Evolutionary conservation across 2,329 filamentous ascomycete species (phyloP), one percentile per base, ranked within the genome.

Genomic region (Zasmidium citrigriseum): DNA sequence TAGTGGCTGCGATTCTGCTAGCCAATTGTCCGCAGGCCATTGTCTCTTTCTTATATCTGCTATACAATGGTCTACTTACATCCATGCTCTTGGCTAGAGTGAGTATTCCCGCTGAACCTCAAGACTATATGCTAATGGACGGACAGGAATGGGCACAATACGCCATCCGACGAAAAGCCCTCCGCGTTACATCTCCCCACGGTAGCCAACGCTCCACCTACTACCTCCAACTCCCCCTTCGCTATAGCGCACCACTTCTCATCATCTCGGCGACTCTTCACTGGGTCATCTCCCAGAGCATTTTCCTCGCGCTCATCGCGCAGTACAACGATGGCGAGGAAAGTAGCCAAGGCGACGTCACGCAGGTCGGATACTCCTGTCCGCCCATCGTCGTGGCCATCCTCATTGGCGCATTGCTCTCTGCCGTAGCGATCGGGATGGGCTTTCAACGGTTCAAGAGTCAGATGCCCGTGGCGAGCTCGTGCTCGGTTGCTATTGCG

Each of bases 71-170:
- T 10, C 25, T 63, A 18, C 20, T 60, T 16, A 63, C 58, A 1
- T 54, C 58, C 0, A 46, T 61, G 34, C 24, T 63, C 5, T 55
- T 60, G 4, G 60, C 57, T 2, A 52, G 49, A 34, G 51, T 49
- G 12, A 5, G 45, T 18, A 18, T 16, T 18, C 5, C 3, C 22
- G 46, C 22, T 25, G 46, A 16, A 45, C 22, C 14, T 23, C n/a
- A n/a, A n/a, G n/a, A n/a, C n/a, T n/a, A 49, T 25, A 20, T 41
- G 7, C 4, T 41, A 4, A n/a, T 77, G 0, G 77, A 75, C 0
- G 65, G n/a, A n/a, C n/a, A 68, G 12, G 83, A 85, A 67, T 85
- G 78, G 70, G 75, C 70, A 25, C 64, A 65, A 0, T 79, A 77
- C 64, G 70, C 73, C 4, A 24, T 54, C 0, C 34, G 29, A 2